Percentiles rank a stretch among this genome's conserved stretches.
These are phyloP conservation scores for Sambucus nigra DNA, from an alignment of 129 eudicot genomes.

Conservation along the genomic window DNA sequence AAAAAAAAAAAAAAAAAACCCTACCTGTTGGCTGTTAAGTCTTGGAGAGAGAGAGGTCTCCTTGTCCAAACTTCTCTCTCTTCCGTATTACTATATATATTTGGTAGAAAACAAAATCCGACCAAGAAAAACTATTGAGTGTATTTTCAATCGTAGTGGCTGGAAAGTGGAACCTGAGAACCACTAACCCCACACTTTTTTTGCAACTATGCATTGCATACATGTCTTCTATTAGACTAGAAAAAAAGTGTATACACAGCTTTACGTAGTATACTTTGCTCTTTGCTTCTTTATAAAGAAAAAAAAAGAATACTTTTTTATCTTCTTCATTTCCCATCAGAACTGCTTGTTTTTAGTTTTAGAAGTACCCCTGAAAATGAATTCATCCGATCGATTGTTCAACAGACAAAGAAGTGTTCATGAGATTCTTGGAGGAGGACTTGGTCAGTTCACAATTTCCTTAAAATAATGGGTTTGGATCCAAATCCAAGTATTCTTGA, in stretches of 20 bases:
- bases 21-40: too few species aligned
- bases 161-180: slow-evolving; percentile 15
- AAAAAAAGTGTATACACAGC: too few species aligned
- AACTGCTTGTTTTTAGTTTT: slow-evolving; percentile 7
- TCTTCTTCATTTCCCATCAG: slow-evolving; percentile 7
- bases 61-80: too few species aligned
- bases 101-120: not conserved
- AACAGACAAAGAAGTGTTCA: slow-evolving; percentile 54
- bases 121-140: not conserved
- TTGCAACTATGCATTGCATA: too few species aligned
- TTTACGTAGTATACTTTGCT: slow-evolving; percentile 26
- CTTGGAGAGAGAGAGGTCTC: too few species aligned
- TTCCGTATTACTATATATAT: not conserved
- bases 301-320: not conserved
- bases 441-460: slow-evolving; percentile 30
- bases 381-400: slow-evolving; percentile 58
- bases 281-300: slow-evolving; percentile 5
- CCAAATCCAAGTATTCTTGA: not conserved
- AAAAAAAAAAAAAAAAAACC: too few species aligned
- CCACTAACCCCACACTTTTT: slow-evolving; percentile 15
- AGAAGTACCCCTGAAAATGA: slow-evolving; percentile 44
- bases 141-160: slow-evolving; percentile 18
- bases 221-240: too few species aligned
- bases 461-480: not conserved
- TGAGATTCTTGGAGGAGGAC: slow-evolving; percentile 74